Conservation (phyloP, 768 basidiomycete genomes). For the Rhizopogon vinicolor region DNA sequence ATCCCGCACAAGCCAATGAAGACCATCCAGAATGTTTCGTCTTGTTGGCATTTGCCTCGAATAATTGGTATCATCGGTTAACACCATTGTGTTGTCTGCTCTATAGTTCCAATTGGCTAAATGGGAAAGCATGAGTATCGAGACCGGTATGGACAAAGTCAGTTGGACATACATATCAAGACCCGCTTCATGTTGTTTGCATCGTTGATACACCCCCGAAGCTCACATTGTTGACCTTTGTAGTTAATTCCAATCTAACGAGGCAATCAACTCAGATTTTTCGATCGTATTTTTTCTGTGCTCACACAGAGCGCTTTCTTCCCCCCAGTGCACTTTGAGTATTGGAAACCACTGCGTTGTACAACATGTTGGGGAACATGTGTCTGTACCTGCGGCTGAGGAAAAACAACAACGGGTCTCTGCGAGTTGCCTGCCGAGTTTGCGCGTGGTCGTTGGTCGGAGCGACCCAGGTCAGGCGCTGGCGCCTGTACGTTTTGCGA, state of each 20-base stretch:
- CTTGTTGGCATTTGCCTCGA: constrained; percentile 44
- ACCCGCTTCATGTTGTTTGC: constrained; percentile 66
- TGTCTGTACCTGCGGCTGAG: constrained; percentile 4
- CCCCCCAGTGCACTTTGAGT: constrained; percentile 46
- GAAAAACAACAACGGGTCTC: not conserved
- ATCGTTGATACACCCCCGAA: constrained; percentile 82
- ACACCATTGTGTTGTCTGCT: constrained; percentile 51
- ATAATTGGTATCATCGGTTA: constrained; percentile 43
- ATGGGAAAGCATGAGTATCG: not conserved
- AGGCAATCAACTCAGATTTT: not conserved
- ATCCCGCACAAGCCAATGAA: constrained; percentile 63
- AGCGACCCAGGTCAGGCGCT: constrained; percentile 3
- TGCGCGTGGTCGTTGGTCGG: constrained; percentile 15
- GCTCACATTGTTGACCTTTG: constrained; percentile 52
- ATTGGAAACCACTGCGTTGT: constrained; percentile 28
- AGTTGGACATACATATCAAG: constrained; percentile 45
- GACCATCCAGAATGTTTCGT: constrained; percentile 52
- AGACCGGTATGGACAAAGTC: not conserved
- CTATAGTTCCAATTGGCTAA: constrained; percentile 42
- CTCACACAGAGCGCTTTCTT: constrained; percentile 47
- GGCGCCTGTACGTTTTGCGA: not conserved
- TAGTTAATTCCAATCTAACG: constrained; percentile 79
- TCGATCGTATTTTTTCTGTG: not conserved
- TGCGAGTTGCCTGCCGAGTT: constrained; percentile 15
- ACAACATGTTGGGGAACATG: constrained; percentile 3